Conservation (phyloP, 1,284 basidiomycete genomes). For the Rhodotorula sp. region DNA sequence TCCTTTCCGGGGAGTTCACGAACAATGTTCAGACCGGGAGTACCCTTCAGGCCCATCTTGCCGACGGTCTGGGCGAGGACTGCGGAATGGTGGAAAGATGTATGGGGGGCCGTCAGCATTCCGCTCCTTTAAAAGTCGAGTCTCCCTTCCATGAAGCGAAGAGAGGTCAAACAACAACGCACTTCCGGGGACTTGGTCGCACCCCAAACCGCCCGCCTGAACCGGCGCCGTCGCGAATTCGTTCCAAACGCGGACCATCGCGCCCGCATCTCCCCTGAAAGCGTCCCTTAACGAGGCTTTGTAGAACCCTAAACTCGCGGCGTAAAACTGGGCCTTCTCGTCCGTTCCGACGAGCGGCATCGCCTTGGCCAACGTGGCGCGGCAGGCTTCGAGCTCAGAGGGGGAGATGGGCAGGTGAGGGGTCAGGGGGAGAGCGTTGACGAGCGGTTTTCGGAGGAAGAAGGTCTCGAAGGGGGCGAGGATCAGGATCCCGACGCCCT, state of each 20-base stretch:
- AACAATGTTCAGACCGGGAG: slow-evolving; percentile 53
- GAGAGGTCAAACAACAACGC: slow-evolving; percentile 1
- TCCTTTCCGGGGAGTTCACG: slow-evolving; percentile 15
- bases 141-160: background rate
- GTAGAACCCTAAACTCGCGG: slow-evolving; percentile 36
- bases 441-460: slow-evolving; percentile 56
- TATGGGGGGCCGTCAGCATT: background rate
- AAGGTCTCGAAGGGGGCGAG: slow-evolving; percentile 58
- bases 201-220: slow-evolving; percentile 17
- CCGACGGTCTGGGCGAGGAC: slow-evolving; percentile 51
- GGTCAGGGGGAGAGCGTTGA: slow-evolving; percentile 54
- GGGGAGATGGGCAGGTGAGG: slow-evolving; percentile 36
- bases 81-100: background rate
- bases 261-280: slow-evolving; percentile 14
- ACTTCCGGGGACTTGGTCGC: slow-evolving; percentile 27
- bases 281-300: slow-evolving; percentile 31
- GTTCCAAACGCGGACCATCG: slow-evolving; percentile 31
- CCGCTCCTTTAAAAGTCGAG: background rate
- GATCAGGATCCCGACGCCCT: slow-evolving; percentile 60
- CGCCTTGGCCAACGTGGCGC: slow-evolving; percentile 45
- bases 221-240: slow-evolving; percentile 21
- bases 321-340: slow-evolving; percentile 31
- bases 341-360: slow-evolving; percentile 27
- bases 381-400: slow-evolving; percentile 45
- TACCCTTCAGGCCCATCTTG: slow-evolving; percentile 62